phyloP scores from a whole-genome alignment of 345 rosid species.

The Melaleuca quinquenervia region DNA sequence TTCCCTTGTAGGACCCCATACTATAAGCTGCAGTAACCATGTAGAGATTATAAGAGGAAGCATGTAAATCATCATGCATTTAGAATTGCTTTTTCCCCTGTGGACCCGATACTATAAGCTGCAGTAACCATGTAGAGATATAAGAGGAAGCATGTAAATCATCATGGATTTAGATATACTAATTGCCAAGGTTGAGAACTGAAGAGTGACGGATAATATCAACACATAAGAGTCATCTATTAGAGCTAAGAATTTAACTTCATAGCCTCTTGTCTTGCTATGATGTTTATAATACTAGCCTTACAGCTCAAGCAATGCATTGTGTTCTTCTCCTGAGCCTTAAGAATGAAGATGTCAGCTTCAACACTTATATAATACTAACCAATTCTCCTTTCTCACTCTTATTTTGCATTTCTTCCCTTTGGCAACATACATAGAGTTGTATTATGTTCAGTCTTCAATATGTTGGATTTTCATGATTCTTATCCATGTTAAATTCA shows the following conservation, averaged over 20 bases:
- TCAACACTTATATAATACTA: not conserved
- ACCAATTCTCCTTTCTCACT: not conserved
- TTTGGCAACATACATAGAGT: not conserved
- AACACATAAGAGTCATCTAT: not conserved
- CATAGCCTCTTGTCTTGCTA: not conserved
- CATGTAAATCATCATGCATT: not conserved
- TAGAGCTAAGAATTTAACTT: not conserved
- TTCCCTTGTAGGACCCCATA: slow-evolving; percentile 98
- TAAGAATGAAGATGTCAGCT: not conserved
- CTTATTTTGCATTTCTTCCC: not conserved
- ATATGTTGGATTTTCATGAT: not conserved
- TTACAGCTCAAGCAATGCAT: not conserved
- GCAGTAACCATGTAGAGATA: slow-evolving; percentile 1
- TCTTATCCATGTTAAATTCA: not conserved
- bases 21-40: slow-evolving; percentile 56
- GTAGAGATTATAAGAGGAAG: not conserved
- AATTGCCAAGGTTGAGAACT: not conserved
- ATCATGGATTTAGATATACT: not conserved
- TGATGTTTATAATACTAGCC: not conserved
- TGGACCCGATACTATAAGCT: slow-evolving; percentile 99
- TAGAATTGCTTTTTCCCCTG: slow-evolving; percentile 94
- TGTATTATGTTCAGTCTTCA: not conserved
- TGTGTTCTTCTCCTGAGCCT: not conserved
- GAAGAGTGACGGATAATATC: not conserved
- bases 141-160: not conserved